These are phyloP conservation scores for Phytophthora cajani DNA, from an alignment of 352 stramenopile species.

Conservation along the genomic window DNA sequence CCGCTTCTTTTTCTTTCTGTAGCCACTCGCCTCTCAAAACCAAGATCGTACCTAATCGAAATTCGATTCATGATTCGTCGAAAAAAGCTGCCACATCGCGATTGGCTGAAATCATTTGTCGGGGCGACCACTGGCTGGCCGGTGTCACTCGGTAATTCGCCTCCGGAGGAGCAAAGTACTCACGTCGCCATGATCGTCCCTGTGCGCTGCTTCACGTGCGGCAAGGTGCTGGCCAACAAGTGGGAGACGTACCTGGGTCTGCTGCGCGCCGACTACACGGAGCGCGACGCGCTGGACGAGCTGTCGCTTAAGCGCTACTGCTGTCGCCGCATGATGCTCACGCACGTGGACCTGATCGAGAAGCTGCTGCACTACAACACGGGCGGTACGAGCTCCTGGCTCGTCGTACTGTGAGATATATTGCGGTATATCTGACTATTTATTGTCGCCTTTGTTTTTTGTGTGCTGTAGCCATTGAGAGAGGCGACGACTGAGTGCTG, in stretches of 20 bases:
- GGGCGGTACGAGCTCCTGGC: constrained; percentile 56
- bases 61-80: background rate
- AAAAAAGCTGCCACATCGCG: background rate
- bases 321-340: constrained; percentile 99
- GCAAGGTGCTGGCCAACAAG: constrained; percentile 99
- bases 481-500: constrained; percentile 67
- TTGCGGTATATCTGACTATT: constrained; percentile 1
- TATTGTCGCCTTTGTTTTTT: constrained; percentile 10
- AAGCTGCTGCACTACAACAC: constrained; percentile 99
- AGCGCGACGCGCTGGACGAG: constrained; percentile 98
- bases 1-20: constrained; percentile 21
- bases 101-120: constrained; percentile 12
- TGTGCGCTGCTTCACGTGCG: constrained; percentile 99
- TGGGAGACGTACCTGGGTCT: constrained; percentile 99
- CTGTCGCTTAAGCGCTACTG: constrained; percentile 99
- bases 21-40: constrained; percentile 10
- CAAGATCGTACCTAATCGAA: constrained; percentile 19
- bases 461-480: constrained; percentile 71
- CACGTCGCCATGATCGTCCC: constrained; percentile 96
- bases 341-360: constrained; percentile 99
- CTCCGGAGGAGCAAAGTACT: constrained; percentile 9
- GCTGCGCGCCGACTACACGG: constrained; percentile 96
- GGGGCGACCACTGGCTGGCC: constrained; percentile 18
- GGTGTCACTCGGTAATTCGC: constrained; percentile 29
- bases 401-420: background rate